Conservation (phyloP, 768 basidiomycete genomes). For the Kwoniella bestiolae region DNA sequence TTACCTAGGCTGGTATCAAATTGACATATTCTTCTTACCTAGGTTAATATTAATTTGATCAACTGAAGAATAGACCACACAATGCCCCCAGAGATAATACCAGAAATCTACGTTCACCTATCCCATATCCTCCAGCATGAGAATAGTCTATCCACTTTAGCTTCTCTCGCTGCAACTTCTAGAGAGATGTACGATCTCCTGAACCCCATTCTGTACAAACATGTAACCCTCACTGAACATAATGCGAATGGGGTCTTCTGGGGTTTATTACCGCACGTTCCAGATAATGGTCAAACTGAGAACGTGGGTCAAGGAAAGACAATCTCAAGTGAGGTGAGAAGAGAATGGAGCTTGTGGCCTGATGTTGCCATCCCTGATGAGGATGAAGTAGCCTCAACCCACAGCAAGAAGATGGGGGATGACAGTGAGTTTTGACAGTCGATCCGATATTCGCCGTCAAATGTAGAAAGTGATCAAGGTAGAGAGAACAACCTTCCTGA, state of each 20-base stretch:
- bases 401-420: too few species aligned
- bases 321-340: background rate
- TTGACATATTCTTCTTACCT: too few species aligned
- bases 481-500: background rate
- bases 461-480: background rate
- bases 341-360: slow-evolving; percentile 6
- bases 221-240: background rate
- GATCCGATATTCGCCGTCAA: background rate
- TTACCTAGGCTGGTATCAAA: too few species aligned
- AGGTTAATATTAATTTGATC: background rate
- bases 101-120: slow-evolving; percentile 5
- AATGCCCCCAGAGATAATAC: background rate
- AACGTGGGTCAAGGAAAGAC: background rate
- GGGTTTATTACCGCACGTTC: background rate
- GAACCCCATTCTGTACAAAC: background rate
- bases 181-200: background rate
- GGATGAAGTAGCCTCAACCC: background rate
- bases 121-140: background rate
- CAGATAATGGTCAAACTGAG: background rate
- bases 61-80: background rate
- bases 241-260: background rate
- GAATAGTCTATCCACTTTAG: background rate
- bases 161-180: background rate
- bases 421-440: too few species aligned
- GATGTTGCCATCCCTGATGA: background rate